Evolutionary conservation across 306 rosid genomes (phyloP), one percentile per base, ranked within the genome.

Genomic region (Sicyos edulis): DNA sequence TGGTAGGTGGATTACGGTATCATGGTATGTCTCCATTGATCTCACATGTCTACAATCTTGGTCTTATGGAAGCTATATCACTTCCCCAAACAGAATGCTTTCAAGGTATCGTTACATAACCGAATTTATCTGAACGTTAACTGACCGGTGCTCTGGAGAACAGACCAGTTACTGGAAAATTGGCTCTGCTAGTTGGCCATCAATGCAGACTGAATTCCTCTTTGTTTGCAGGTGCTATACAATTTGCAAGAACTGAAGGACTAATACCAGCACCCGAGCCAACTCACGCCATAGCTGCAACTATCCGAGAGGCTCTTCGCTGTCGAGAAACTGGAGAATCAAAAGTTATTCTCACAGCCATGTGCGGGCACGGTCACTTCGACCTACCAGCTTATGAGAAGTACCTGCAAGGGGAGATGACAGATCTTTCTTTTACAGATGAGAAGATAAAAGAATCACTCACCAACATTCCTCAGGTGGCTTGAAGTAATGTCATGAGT

Each of bases 281-380:
- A 52, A 88, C 98, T 42, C 96, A 86, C 70, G 96, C 96, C 52
- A 92, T 90, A 65, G 96, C 96, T 71, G 96, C 96, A 49, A 88
- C 96, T 29, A 90, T 92, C 29, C 85, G 93, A 72, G 98, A 92
- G 83, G 96, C 98, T 58, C 75, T 88, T 59, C 82, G 66, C 10
- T 92, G 98, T 62, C 85, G 71, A 76, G 93, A 90, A 61, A 83
- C 82, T 0, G 96, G 96, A 67, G 96, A 92, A 78, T 85, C 90
- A 15, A 92, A 90, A 83, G 96, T 92, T 66, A 90, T 92, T 79
- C 86, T 92, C 74, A 90, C 93, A 50, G 98, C 96, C 68, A 87
- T 92, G 96, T 87, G 98, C 73, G 98, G 96, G 69, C 98, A 92
- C 78, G 98, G 96, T 24, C 96, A 92, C 83, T 92, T 92, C 74